phyloP scores from a whole-genome alignment of 345 rosid species.

The Euphorbia lathyris region DNA sequence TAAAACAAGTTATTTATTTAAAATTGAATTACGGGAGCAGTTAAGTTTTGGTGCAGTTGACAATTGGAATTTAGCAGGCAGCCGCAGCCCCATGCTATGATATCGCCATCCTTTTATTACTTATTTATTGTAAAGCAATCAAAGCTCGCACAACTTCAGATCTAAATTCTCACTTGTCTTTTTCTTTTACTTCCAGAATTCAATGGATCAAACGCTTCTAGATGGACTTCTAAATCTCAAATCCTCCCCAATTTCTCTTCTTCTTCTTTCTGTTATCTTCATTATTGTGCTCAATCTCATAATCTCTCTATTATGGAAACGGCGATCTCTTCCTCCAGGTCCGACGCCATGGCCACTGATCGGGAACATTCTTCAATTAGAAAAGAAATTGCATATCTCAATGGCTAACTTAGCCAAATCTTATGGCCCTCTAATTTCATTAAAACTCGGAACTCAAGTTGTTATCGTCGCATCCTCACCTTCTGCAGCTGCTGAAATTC shows the following conservation, averaged over 20 bases:
- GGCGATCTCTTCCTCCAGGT: neutral
- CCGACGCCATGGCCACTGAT: conserved; percentile 21
- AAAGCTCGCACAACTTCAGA: too few species aligned
- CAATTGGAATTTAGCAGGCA: too few species aligned
- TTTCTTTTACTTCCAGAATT: too few species aligned
- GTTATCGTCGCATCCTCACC: conserved; percentile 20
- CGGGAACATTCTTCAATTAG: conserved; percentile 18
- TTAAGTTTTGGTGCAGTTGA: too few species aligned
- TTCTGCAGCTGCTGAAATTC: conserved; percentile 14
- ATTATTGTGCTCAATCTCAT: neutral
- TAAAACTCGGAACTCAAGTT: conserved; percentile 16
- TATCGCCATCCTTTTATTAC: too few species aligned
- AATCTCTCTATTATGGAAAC: neutral
- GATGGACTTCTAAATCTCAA: neutral
- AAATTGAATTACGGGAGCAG: too few species aligned
- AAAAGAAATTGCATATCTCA: conserved; percentile 8
- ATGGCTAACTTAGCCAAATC: conserved; percentile 13
- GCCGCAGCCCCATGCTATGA: too few species aligned
- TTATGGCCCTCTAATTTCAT: conserved; percentile 19
- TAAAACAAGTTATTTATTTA: too few species aligned
- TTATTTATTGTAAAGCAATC: too few species aligned
- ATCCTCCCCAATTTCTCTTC: neutral
- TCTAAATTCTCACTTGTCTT: too few species aligned
- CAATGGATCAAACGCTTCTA: too few species aligned
- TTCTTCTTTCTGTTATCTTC: neutral